phyloP scores from a whole-genome alignment of 345 rosid species.

The Anacardium occidentale region DNA sequence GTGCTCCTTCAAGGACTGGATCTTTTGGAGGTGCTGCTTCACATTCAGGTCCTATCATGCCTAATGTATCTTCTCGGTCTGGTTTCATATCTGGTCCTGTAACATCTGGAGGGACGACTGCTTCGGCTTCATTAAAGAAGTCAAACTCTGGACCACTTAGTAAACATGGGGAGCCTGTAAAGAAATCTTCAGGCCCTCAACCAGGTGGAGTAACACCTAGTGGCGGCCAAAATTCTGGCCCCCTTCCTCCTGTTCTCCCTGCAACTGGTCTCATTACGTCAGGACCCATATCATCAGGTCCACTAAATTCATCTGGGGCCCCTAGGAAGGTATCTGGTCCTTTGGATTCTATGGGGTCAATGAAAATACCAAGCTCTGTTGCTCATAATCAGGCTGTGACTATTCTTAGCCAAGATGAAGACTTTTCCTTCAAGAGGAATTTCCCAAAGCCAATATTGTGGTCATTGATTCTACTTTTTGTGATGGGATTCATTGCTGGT shows the following conservation, averaged over 20 bases:
- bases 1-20: constrained; percentile 81
- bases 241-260: constrained; percentile 84
- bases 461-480: constrained; percentile 65
- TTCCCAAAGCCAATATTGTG: constrained; percentile 76
- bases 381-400: constrained; percentile 83
- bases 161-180: constrained; percentile 86
- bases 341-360: constrained; percentile 75
- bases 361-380: constrained; percentile 54
- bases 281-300: constrained; percentile 85
- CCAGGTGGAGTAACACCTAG: constrained; percentile 82
- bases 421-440: constrained; percentile 63
- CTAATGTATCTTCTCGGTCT: constrained; percentile 73
- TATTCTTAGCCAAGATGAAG: constrained; percentile 64
- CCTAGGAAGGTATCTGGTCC: constrained; percentile 96
- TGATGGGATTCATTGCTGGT: constrained; percentile 85
- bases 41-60: constrained; percentile 82
- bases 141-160: constrained; percentile 91
- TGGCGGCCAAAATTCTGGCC: constrained; percentile 89
- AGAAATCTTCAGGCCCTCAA: constrained; percentile 91
- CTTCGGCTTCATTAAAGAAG: constrained; percentile 83
- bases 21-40: constrained; percentile 82
- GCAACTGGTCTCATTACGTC: constrained; percentile 94
- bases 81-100: constrained; percentile 68
- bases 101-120: constrained; percentile 54
- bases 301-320: constrained; percentile 76